These are phyloP conservation scores for Tuber aestivum DNA, from an alignment of 495 filamentous ascomycete species.

Conservation along the genomic window DNA sequence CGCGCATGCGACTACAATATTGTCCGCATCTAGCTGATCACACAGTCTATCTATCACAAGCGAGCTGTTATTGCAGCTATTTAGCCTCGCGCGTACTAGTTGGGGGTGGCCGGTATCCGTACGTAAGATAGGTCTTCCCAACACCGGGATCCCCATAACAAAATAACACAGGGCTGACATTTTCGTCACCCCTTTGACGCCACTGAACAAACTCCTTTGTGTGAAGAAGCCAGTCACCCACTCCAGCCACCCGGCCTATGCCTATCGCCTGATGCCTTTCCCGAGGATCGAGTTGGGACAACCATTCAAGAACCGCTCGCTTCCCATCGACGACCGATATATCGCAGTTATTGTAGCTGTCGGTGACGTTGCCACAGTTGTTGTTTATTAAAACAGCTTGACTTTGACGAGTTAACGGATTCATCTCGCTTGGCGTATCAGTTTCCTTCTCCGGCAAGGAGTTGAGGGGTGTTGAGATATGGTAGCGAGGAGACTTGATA, in stretches of 20 bases:
- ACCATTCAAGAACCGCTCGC: neutral
- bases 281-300: neutral
- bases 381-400: neutral
- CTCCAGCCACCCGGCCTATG: neutral
- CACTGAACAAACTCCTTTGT: neutral
- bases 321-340: neutral
- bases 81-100: neutral
- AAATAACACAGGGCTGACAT: neutral
- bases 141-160: neutral
- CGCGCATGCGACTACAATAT: neutral
- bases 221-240: neutral
- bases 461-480: neutral
- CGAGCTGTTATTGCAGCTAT: neutral
- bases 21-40: neutral
- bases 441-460: neutral
- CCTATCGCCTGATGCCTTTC: neutral
- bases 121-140: neutral
- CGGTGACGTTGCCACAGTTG: neutral
- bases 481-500: no score
- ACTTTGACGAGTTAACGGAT: neutral
- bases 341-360: neutral
- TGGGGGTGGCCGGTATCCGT: neutral
- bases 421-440: neutral
- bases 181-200: neutral
- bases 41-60: neutral